Evolutionary conservation across 768 basidiomycete genomes (phyloP).

Genomic region (Sporobolomyces roseus): DNA sequence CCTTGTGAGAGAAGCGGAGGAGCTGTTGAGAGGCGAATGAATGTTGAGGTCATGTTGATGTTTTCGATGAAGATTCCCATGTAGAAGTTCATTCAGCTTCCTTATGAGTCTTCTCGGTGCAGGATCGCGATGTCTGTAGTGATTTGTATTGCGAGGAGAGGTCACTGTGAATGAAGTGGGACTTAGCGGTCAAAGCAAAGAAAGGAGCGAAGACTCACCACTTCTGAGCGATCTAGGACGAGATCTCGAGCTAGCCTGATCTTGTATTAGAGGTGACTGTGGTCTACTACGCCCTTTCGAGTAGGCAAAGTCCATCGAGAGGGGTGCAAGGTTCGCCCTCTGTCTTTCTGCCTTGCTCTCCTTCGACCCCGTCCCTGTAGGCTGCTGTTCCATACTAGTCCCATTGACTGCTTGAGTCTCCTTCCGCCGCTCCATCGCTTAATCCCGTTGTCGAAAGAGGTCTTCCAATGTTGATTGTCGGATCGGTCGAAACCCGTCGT

Average conservation of each 20-base stretch:
- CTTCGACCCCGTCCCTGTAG: neutral
- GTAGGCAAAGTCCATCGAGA: conserved; percentile 23
- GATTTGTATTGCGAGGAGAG: conserved; percentile 1
- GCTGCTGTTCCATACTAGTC: neutral
- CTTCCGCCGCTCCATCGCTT: neutral
- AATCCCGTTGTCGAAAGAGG: too few species aligned
- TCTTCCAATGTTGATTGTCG: too few species aligned
- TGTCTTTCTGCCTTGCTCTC: conserved; percentile 2
- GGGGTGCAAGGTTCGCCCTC: neutral
- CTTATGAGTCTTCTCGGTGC: conserved; percentile 1
- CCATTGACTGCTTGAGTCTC: neutral
- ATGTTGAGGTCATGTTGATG: neutral
- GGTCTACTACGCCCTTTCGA: neutral
- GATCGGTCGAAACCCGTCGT: too few species aligned
- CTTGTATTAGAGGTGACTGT: neutral
- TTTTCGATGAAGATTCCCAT: conserved; percentile 2
- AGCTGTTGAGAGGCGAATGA: conserved; percentile 3
- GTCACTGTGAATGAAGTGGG: neutral
- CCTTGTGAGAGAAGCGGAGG: neutral
- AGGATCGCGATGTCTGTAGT: conserved; percentile 27
- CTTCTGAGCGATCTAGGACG: conserved; percentile 8
- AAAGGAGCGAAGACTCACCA: neutral
- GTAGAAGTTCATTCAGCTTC: conserved; percentile 17
- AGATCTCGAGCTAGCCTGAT: neutral
- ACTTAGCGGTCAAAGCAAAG: neutral